Conservation (phyloP, 192 early-diverging fungal genomes). For the Phycomyces nitens region DNA sequence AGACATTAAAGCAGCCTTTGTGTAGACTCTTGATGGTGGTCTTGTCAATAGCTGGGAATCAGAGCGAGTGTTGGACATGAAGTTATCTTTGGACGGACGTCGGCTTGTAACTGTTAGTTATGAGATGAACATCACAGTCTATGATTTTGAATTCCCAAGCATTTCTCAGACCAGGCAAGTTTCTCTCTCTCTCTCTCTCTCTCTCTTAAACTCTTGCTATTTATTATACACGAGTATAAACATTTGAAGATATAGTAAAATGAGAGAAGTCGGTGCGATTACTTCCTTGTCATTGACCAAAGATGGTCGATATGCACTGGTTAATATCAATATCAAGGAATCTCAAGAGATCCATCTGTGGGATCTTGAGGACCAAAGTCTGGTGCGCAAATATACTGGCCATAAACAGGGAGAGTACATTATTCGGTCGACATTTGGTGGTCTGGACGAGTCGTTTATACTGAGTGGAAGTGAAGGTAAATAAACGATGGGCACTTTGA, state of each 20-base stretch:
- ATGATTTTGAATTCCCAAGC: slow-evolving; percentile 47
- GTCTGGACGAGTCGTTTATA: slow-evolving; percentile 76
- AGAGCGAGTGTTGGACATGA: slow-evolving; percentile 60
- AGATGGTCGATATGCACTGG: slow-evolving; percentile 58
- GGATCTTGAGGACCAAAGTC: slow-evolving; percentile 64
- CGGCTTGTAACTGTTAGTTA: slow-evolving; percentile 59
- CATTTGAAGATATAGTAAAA: no score
- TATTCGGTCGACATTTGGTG: slow-evolving; percentile 91
- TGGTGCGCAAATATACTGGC: slow-evolving; percentile 77
- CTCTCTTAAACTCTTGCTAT: no score
- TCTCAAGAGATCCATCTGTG: slow-evolving; percentile 84
- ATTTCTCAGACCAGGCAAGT: neutral
- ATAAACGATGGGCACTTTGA: no score
- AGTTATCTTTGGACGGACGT: slow-evolving; percentile 55
- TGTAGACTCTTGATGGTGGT: slow-evolving; percentile 48
- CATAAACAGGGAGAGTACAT: slow-evolving; percentile 85
- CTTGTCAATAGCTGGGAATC: slow-evolving; percentile 60
- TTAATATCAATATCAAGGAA: slow-evolving; percentile 58
- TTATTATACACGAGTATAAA: no score
- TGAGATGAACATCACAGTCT: slow-evolving; percentile 64
- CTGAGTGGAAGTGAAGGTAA: slow-evolving; percentile 90
- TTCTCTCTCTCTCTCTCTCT: no score
- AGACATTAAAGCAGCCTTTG: no score
- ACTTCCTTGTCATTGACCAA: slow-evolving; percentile 65
- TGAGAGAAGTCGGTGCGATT: slow-evolving; percentile 52